A percentile compares a stretch with the other conserved stretches of the same genome.
Evolutionary conservation across 1,139 yeast genomes (phyloP).

Genomic region (Debaryomycetaceae sp.): DNA sequence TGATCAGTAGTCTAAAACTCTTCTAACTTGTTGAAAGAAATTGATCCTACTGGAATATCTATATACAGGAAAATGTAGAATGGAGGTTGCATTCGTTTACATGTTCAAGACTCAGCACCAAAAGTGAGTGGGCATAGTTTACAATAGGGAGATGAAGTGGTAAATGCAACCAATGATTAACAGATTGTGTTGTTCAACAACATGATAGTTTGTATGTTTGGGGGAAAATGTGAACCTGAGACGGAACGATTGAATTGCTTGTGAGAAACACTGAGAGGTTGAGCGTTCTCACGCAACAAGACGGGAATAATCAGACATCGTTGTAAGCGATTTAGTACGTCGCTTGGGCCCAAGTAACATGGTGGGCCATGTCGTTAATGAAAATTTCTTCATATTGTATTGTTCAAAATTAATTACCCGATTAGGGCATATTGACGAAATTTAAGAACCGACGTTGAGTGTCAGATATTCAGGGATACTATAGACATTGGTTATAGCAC

Average conservation of each 20-base stretch:
- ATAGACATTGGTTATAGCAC: not conserved
- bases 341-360: not conserved
- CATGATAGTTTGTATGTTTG: no score
- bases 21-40: not conserved
- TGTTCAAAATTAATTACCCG: not conserved
- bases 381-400: not conserved
- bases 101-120: not conserved
- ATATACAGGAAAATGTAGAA: not conserved
- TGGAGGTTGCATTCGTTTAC: not conserved
- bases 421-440: slow-evolving; percentile 3
- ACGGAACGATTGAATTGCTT: no score
- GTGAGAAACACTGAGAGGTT: no score
- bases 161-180: no score
- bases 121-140: no score
- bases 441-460: not conserved
- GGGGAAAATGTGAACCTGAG: no score
- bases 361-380: not conserved
- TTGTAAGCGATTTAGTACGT: not conserved
- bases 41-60: not conserved
- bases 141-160: no score
- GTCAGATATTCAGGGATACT: not conserved
- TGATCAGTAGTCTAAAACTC: no score
- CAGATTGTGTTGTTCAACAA: no score
- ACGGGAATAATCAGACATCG: not conserved
- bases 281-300: no score